Conservation (phyloP, 129 eudicot genomes). For the Tagetes erecta region DNA sequence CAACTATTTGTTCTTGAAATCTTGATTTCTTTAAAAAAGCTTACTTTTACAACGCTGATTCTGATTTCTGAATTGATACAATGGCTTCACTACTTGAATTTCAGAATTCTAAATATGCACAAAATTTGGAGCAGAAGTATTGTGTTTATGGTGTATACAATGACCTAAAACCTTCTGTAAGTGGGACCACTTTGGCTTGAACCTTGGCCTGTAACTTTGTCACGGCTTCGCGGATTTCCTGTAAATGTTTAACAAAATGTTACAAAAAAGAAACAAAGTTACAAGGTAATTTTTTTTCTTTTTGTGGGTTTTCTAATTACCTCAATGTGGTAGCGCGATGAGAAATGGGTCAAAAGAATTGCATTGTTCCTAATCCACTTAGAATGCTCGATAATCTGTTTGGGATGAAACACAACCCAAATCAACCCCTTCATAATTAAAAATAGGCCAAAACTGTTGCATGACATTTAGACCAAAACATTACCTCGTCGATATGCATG, state of each 20-base stretch:
- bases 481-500: constrained; percentile 91
- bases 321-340: constrained; percentile 90
- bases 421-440: background rate
- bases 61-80: background rate
- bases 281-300: background rate
- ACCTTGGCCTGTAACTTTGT: constrained; percentile 69
- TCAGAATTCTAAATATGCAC: constrained; percentile 28
- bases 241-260: constrained; percentile 11
- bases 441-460: background rate
- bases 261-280: background rate
- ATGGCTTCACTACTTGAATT: constrained; percentile 12
- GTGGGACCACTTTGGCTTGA: constrained; percentile 68
- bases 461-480: background rate
- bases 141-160: constrained; percentile 43
- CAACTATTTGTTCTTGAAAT: constrained; percentile 14
- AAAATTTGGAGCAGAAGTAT: constrained; percentile 13
- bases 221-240: constrained; percentile 90
- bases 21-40: constrained; percentile 17
- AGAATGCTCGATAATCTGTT: constrained; percentile 78
- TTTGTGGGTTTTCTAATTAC: constrained; percentile 36
- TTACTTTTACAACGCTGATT: constrained; percentile 14
- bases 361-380: constrained; percentile 87
- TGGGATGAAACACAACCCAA: background rate
- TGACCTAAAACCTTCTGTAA: constrained; percentile 92
- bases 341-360: constrained; percentile 85